Base-by-base conservation (phyloP, 257 asterid genomes). In the Linderniella brevidens region DNA sequence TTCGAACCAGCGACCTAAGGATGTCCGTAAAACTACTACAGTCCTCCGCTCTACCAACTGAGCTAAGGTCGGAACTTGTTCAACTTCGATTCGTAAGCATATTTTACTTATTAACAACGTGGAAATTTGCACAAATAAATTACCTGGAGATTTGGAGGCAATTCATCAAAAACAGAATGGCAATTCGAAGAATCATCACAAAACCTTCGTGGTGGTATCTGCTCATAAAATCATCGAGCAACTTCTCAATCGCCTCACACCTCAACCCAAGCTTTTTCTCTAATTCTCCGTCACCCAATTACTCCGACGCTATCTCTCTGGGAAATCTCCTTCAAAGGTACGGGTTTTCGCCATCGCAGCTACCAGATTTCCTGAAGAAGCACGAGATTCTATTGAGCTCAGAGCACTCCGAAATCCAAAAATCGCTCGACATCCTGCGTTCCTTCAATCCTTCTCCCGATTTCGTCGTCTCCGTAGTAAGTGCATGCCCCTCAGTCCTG, bases 1-100 rank as follows among this genome's bases (percentile, higher is more conserved):
- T 71, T 79, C 82, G 94, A 82, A 82, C 87, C 92, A 82, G 92
- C 70, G 83, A 78, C 90, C 86, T 81, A 78, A 79, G 86, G 86
- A 79, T 71, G 32, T 25, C 32, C 32, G 32, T 25, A 25, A 2
- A 2, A 25, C 32, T 25, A 2, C 32, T 25, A 25, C 32, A 25
- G 32, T 25, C 32, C 32, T 25, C 32, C 32, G 32, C 32, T 25
- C 32, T 25, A 25, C 32, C 32, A 25, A 25, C 32, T 25, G 32
- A 25, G 32, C 32, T 25, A 25, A 25, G 32, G 32, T 25, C 32
- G 32, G 32, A 25, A 25, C 6, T 25, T 25, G 32, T 25, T 25
- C n/a, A n/a, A n/a, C n/a, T 25, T 25, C 32, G 32, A 25, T 25
- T 25, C 6, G 6, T 25, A 25, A 2, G 32, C 3, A 25, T 25